phyloP scores from a whole-genome alignment of 1,139 yeast species.

The Hanseniaspora uvarum region DNA sequence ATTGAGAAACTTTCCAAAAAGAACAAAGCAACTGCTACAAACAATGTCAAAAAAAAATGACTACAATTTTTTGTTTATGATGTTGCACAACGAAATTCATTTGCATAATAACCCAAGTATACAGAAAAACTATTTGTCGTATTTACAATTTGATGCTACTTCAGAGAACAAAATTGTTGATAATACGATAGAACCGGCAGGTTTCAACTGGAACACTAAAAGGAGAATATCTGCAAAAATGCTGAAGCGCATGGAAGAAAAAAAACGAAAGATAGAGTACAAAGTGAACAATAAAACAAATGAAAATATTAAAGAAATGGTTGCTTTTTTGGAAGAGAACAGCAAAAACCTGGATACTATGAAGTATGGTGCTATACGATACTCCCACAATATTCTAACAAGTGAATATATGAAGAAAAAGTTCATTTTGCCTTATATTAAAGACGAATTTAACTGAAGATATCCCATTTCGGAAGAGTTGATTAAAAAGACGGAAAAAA shows the following conservation, averaged over 20 bases:
- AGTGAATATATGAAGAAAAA: background rate
- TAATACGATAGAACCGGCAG: background rate
- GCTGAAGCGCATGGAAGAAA: background rate
- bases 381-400: background rate
- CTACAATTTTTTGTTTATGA: background rate
- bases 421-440: conserved; percentile 1
- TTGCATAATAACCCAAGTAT: background rate
- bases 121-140: background rate
- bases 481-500: background rate
- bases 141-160: background rate
- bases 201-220: too few species aligned
- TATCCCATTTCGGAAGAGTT: background rate
- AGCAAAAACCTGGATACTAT: background rate
- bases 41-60: background rate
- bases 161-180: background rate
- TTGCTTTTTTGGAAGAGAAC: background rate
- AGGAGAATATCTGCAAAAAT: background rate
- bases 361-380: background rate
- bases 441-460: background rate
- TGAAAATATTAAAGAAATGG: background rate
- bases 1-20: background rate
- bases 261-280: background rate
- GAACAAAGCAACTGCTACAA: background rate
- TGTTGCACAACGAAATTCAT: background rate
- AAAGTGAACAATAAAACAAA: background rate